phyloP scores from a whole-genome alignment of 1,284 basidiomycete species.

The Boletus holoroseus region DNA sequence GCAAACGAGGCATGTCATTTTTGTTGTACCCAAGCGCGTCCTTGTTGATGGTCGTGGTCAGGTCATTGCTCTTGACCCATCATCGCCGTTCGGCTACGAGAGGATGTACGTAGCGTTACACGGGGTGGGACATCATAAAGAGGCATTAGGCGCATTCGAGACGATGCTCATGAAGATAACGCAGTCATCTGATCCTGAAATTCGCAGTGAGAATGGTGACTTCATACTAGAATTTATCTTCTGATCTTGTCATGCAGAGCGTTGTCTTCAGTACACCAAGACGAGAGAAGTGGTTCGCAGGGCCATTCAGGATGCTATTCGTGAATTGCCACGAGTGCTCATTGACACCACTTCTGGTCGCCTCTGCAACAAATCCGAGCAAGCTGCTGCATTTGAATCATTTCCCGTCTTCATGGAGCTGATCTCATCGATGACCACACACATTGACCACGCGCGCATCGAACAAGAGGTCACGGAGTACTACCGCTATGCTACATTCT shows the following conservation, averaged over 20 bases:
- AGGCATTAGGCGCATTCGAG: background rate
- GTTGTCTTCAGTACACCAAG: background rate
- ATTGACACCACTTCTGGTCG: background rate
- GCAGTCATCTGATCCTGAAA: background rate
- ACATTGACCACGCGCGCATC: background rate
- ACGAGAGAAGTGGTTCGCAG: background rate
- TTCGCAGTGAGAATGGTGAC: background rate
- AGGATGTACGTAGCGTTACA: background rate
- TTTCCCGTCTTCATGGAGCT: background rate
- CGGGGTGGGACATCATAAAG: background rate
- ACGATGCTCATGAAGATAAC: background rate
- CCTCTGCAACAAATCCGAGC: background rate
- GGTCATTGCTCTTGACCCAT: background rate
- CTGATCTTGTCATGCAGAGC: background rate
- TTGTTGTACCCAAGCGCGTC: too few species aligned
- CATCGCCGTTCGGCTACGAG: background rate
- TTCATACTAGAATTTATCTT: background rate
- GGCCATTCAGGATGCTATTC: background rate
- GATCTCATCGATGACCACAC: background rate
- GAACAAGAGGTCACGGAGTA: background rate
- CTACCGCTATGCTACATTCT: background rate
- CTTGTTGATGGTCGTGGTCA: background rate
- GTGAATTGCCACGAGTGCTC: background rate
- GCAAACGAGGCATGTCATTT: background rate
- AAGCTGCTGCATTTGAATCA: background rate